phyloP scores from a whole-genome alignment of 768 basidiomycete genomes.

The Fistulinella prunicolor region DNA sequence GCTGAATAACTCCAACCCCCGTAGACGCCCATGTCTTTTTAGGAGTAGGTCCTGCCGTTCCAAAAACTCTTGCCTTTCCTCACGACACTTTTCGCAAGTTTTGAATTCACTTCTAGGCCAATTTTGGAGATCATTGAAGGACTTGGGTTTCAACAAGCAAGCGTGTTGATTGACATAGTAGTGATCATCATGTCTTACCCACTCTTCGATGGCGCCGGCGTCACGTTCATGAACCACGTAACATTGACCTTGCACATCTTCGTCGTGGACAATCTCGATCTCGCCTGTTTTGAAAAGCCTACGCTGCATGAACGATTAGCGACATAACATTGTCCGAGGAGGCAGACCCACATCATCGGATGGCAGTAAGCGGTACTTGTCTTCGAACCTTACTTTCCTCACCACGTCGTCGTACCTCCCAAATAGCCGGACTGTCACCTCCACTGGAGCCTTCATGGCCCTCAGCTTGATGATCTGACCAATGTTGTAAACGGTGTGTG shows the following conservation, averaged over 20 bases:
- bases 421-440: slow-evolving; percentile 41
- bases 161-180: slow-evolving; percentile 48
- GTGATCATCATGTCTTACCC: slow-evolving; percentile 57
- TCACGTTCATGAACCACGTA: slow-evolving; percentile 43
- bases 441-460: slow-evolving; percentile 19
- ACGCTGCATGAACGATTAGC: slow-evolving; percentile 22
- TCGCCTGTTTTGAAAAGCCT: slow-evolving; percentile 42
- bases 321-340: not conserved
- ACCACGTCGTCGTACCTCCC: slow-evolving; percentile 45
- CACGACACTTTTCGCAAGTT: slow-evolving; percentile 41
- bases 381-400: slow-evolving; percentile 15
- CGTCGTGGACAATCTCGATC: slow-evolving; percentile 25
- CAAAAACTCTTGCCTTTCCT: slow-evolving; percentile 31
- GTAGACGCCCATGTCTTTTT: slow-evolving; percentile 42
- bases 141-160: slow-evolving; percentile 15
- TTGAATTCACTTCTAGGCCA: slow-evolving; percentile 30
- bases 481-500: slow-evolving; percentile 40
- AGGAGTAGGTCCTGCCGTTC: slow-evolving; percentile 31
- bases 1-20: slow-evolving; percentile 66
- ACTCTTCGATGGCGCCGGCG: slow-evolving; percentile 26
- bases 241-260: slow-evolving; percentile 52
- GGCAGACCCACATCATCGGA: slow-evolving; percentile 42
- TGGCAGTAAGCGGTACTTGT: slow-evolving; percentile 15
- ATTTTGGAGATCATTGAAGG: slow-evolving; percentile 21
- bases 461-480: slow-evolving; percentile 52